Conservation (phyloP, 768 basidiomycete genomes). For the Podaxis rugospora region DNA sequence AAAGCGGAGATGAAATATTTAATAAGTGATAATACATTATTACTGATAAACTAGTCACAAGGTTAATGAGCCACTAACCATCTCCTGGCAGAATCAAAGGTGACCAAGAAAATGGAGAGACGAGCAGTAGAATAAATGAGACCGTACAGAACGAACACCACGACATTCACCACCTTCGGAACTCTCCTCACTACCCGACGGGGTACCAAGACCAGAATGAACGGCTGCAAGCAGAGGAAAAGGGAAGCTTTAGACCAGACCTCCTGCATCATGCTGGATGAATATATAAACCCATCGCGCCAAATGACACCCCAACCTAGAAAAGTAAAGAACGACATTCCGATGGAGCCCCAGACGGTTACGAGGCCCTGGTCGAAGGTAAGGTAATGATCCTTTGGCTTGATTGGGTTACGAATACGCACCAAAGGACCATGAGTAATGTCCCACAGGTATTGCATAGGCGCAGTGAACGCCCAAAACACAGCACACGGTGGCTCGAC, state of each 20-base stretch:
- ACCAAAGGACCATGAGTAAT: neutral
- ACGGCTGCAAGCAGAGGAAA: neutral
- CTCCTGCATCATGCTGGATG: neutral
- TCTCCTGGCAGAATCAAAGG: neutral
- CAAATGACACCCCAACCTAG: neutral
- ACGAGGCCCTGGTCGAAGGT: neutral
- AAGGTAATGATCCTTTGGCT: neutral
- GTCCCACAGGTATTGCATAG: neutral
- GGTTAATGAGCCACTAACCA: neutral
- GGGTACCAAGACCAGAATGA: neutral
- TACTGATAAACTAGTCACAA: neutral
- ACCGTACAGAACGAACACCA: neutral
- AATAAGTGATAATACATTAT: neutral
- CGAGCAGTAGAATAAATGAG: neutral
- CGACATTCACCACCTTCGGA: neutral
- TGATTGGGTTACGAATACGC: neutral
- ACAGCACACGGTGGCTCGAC: neutral
- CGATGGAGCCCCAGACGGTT: neutral
- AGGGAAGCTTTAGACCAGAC: neutral
- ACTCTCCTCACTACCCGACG: neutral
- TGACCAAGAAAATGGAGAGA: neutral
- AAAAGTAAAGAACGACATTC: neutral
- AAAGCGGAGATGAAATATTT: neutral
- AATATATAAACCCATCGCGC: neutral
- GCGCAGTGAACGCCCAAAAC: neutral